Conservation (phyloP, 2,329 filamentous ascomycete genomes). For the Sarocladium brachiariae region DNA sequence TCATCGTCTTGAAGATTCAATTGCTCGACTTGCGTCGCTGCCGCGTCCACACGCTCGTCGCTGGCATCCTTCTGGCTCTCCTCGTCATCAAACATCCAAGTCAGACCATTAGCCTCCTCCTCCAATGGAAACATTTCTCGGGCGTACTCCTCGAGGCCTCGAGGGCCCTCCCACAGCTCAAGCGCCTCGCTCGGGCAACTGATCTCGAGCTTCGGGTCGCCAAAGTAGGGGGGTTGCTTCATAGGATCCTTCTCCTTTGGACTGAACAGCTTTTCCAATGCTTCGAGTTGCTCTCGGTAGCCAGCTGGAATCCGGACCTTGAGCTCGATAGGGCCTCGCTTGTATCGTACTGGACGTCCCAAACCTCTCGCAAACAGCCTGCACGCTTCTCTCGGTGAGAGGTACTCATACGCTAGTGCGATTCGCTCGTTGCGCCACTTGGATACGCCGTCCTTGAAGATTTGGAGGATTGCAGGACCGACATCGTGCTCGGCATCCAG, state of each 20-base stretch:
- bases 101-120: constrained; percentile 86
- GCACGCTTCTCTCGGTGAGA: constrained; percentile 79
- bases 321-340: constrained; percentile 71
- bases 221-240: constrained; percentile 59
- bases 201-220: constrained; percentile 46
- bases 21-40: constrained; percentile 30
- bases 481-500: constrained; percentile 95
- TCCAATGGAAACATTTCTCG: constrained; percentile 90
- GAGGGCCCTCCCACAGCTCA: constrained; percentile 83
- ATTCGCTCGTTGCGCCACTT: constrained; percentile 79
- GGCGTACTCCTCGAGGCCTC: constrained; percentile 90
- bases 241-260: constrained; percentile 41
- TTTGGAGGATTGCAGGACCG: constrained; percentile 82
- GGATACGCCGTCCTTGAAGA: constrained; percentile 85
- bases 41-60: constrained; percentile 25
- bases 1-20: constrained; percentile 35
- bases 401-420: constrained; percentile 82
- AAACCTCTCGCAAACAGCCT: constrained; percentile 72
- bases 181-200: constrained; percentile 69
- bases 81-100: constrained; percentile 70
- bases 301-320: constrained; percentile 80
- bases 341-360: constrained; percentile 70
- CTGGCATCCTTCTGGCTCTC: constrained; percentile 24
- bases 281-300: constrained; percentile 81
- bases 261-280: constrained; percentile 53